A percentile compares a stretch with the other conserved stretches of the same genome.
These are phyloP conservation scores for Sporisorium sorghi DNA, from an alignment of 1,284 basidiomycete genomes.

Conservation along the genomic window DNA sequence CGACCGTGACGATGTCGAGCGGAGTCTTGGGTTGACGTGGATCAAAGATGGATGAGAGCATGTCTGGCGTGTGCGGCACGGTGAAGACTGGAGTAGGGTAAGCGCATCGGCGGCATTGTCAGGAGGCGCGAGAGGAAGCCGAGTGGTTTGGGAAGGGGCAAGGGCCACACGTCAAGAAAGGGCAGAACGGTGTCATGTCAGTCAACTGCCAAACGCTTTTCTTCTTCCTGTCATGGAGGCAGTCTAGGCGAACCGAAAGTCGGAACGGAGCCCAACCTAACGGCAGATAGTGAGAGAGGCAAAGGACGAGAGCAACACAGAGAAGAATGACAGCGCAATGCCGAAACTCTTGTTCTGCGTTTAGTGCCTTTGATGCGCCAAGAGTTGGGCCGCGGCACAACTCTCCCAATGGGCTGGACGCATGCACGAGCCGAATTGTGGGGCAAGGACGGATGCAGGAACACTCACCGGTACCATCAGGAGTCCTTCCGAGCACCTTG, in stretches of 20 bases:
- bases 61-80: slow-evolving; percentile 94
- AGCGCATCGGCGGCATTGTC: not conserved
- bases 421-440: slow-evolving; percentile 22
- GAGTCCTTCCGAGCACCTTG: slow-evolving; percentile 49
- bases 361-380: not conserved
- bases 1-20: slow-evolving; percentile 86
- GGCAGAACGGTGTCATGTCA: slow-evolving; percentile 18
- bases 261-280: slow-evolving; percentile 7
- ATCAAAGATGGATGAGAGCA: slow-evolving; percentile 88
- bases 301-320: not conserved
- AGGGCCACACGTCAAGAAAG: slow-evolving; percentile 17
- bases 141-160: slow-evolving; percentile 9
- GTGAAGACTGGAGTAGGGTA: slow-evolving; percentile 76
- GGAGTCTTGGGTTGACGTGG: slow-evolving; percentile 90
- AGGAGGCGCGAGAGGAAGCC: slow-evolving; percentile 13
- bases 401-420: slow-evolving; percentile 1
- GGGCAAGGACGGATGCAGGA: slow-evolving; percentile 13
- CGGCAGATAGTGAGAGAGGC: not conserved
- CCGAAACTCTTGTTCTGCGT: slow-evolving; percentile 3
- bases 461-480: slow-evolving; percentile 47
- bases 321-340: not conserved
- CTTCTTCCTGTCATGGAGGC: not conserved
- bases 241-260: not conserved
- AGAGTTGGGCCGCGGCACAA: slow-evolving; percentile 47
- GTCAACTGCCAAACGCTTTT: slow-evolving; percentile 21